phyloP scores from a whole-genome alignment of 495 filamentous ascomycete species.

The Letharia columbiana region DNA sequence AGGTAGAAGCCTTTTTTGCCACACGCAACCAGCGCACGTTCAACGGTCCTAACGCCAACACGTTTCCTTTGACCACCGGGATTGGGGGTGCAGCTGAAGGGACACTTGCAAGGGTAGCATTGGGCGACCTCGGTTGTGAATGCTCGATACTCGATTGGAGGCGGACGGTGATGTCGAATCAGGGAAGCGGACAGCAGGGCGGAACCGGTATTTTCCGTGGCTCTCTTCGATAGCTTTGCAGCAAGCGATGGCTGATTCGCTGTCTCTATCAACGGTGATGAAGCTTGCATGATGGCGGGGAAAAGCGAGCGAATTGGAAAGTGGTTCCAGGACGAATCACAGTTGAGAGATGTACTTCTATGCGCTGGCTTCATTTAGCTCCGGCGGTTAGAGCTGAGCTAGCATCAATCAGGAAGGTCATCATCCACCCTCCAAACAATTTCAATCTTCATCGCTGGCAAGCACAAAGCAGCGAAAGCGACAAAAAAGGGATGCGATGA shows the following conservation, averaged over 20 bases:
- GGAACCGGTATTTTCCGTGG: constrained; percentile 4
- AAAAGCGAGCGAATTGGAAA: constrained; percentile 17
- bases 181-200: constrained; percentile 7
- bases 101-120: not conserved
- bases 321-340: constrained; percentile 3
- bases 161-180: constrained; percentile 12
- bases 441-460: not conserved
- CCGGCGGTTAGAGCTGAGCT: constrained; percentile 19
- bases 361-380: constrained; percentile 20
- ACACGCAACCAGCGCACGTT: not conserved
- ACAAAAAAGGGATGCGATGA: not conserved
- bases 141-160: not conserved
- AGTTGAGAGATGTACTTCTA: constrained; percentile 4
- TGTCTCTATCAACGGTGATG: not conserved
- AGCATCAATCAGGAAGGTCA: constrained; percentile 8
- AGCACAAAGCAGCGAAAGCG: not conserved
- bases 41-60: not conserved
- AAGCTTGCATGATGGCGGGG: constrained; percentile 6
- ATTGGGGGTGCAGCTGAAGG: not conserved
- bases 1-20: not conserved
- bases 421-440: not conserved
- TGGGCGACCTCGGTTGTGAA: not conserved
- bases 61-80: not conserved
- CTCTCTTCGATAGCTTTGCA: constrained; percentile 1
- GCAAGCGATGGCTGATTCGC: constrained; percentile 7